Evolutionary conservation across 148 eudicot species (phyloP).

Genomic region (Vaccinium macrocarpon): DNA sequence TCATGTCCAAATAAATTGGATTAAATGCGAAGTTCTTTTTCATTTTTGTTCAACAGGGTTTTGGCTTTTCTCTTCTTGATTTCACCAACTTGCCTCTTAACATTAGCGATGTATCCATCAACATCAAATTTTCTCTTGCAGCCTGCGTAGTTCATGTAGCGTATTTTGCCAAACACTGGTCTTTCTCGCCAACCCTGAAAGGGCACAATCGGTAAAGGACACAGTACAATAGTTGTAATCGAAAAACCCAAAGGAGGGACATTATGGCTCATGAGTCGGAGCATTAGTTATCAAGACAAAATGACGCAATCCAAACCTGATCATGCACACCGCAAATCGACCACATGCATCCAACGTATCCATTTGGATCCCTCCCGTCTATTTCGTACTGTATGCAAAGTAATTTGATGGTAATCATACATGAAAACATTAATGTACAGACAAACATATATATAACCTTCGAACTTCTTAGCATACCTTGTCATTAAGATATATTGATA

Average conservation of each 20-base stretch:
- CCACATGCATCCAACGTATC: conserved; percentile 99
- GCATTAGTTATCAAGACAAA: neutral
- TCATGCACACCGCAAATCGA: conserved; percentile 96
- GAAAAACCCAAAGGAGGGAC: neutral
- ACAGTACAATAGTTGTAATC: neutral
- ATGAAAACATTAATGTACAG: neutral
- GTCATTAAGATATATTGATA: conserved; percentile 78
- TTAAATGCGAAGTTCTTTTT: conserved; percentile 31
- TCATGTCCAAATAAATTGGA: neutral
- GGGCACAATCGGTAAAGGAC: neutral
- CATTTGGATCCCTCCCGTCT: conserved; percentile 98
- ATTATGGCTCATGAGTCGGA: too few relatives aligned
- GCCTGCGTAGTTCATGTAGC: conserved; percentile 95
- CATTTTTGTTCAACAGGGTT: conserved; percentile 25
- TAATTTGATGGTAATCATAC: neutral
- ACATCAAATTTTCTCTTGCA: conserved; percentile 96
- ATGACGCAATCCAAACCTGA: conserved; percentile 53
- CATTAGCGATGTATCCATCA: conserved; percentile 72
- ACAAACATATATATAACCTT: neutral
- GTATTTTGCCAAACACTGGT: conserved; percentile 85
- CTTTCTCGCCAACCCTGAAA: conserved; percentile 92
- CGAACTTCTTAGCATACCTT: conserved; percentile 43
- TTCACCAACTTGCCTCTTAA: conserved; percentile 75
- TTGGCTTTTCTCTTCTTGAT: conserved; percentile 84
- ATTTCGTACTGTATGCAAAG: conserved; percentile 63